These are phyloP conservation scores for Phaseolus lunatus DNA, from an alignment of 306 rosid species.

Conservation along the genomic window DNA sequence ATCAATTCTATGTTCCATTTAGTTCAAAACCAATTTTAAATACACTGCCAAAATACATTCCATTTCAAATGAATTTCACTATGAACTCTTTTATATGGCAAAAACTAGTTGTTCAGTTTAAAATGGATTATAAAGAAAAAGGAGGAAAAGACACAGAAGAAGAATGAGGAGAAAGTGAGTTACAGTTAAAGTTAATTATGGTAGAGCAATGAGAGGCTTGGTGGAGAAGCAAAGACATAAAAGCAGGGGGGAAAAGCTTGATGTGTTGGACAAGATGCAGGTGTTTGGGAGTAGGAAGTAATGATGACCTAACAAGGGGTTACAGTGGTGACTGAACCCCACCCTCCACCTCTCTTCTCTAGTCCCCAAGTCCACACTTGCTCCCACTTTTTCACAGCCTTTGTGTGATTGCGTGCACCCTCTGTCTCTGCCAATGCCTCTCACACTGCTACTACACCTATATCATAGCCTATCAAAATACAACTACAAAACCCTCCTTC, in stretches of 20 bases:
- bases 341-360: background rate
- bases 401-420: slow-evolving; percentile 57
- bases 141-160: too few species aligned
- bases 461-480: background rate
- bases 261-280: slow-evolving; percentile 46
- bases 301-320: slow-evolving; percentile 49
- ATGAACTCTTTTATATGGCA: too few species aligned
- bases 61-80: too few species aligned
- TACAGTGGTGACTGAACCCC: slow-evolving; percentile 30
- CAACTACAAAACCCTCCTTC: background rate
- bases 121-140: too few species aligned
- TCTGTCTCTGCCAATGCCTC: background rate
- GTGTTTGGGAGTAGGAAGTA: slow-evolving; percentile 47
- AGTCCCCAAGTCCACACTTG: slow-evolving; percentile 32
- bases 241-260: background rate
- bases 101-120: too few species aligned
- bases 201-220: slow-evolving; percentile 15
- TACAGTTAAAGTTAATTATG: slow-evolving; percentile 32
- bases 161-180: background rate
- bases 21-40: too few species aligned
- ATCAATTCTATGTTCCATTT: too few species aligned
- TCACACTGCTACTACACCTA: slow-evolving; percentile 4
- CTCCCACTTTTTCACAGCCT: slow-evolving; percentile 43
- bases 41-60: too few species aligned
- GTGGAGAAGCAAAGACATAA: slow-evolving; percentile 42